phyloP scores from a whole-genome alignment of 2,329 filamentous ascomycete genomes.

The Truncatella angustata region DNA sequence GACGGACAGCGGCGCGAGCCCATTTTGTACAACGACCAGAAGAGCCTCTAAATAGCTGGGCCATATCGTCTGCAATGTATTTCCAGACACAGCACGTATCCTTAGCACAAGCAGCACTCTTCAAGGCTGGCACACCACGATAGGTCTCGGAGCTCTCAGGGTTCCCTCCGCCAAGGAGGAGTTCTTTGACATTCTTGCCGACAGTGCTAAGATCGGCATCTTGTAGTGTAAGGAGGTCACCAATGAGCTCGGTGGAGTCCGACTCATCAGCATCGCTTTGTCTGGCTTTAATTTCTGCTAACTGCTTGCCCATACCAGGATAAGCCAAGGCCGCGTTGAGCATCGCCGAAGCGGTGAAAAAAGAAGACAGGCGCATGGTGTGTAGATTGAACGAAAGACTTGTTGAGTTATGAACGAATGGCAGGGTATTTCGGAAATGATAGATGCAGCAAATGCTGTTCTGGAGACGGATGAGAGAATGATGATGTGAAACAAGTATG shows the following conservation, averaged over 20 bases:
- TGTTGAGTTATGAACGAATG: neutral
- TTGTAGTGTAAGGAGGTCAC: slow-evolving; percentile 34
- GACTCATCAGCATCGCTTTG: slow-evolving; percentile 4
- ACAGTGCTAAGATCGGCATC: slow-evolving; percentile 30
- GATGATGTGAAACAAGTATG: neutral
- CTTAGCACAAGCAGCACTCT: slow-evolving; percentile 27
- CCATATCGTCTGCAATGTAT: slow-evolving; percentile 39
- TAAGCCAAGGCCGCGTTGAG: slow-evolving; percentile 8
- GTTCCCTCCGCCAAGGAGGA: slow-evolving; percentile 30
- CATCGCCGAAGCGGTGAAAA: neutral
- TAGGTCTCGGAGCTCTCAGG: slow-evolving; percentile 21
- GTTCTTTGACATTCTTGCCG: slow-evolving; percentile 35
- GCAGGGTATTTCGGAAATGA: neutral
- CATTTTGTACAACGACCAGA: slow-evolving; percentile 40
- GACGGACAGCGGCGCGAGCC: slow-evolving; percentile 43
- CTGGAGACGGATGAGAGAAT: neutral
- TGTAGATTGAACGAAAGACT: neutral
- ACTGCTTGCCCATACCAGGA: slow-evolving; percentile 10
- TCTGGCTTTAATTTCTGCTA: slow-evolving; percentile 10
- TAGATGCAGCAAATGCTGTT: neutral
- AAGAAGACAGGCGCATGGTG: neutral
- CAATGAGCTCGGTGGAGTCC: slow-evolving; percentile 28
- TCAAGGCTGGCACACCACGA: slow-evolving; percentile 15
- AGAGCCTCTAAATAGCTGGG: slow-evolving; percentile 31
- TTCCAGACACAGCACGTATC: slow-evolving; percentile 46